phyloP scores from a whole-genome alignment of 164 flowering plant genomes.

The Warburgia ugandensis region DNA sequence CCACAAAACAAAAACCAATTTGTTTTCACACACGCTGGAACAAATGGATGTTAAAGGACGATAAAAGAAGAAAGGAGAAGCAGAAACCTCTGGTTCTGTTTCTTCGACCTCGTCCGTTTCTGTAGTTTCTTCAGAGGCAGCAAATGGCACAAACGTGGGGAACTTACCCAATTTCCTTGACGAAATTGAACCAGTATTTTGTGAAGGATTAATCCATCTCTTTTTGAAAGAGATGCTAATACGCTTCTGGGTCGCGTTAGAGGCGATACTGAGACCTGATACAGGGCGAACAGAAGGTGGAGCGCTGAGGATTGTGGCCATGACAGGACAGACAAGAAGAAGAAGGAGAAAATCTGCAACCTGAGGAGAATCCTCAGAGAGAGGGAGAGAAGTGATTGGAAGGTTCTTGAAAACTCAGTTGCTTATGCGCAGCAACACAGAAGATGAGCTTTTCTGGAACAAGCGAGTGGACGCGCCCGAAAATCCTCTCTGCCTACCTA shows the following conservation, averaged over 20 bases:
- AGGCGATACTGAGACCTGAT: background rate
- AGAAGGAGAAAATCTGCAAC: too few species aligned
- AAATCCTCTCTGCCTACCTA: too few species aligned
- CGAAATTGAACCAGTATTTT: background rate
- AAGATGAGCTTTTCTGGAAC: too few species aligned
- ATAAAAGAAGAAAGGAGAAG: too few species aligned
- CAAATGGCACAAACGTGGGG: conserved; percentile 8
- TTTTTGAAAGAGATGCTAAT: conserved; percentile 6
- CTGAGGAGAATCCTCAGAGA: background rate
- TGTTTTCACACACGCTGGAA: too few species aligned
- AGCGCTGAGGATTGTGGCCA: conserved; percentile 14
- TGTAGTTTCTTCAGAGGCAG: conserved; percentile 15
- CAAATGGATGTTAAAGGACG: too few species aligned
- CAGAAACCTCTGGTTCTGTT: conserved; percentile 15
- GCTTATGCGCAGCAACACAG: too few species aligned
- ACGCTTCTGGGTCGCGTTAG: conserved; percentile 8
- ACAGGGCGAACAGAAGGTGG: conserved; percentile 4
- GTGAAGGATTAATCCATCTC: conserved; percentile 2
- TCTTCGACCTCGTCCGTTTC: conserved; percentile 16
- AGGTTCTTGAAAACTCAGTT: too few species aligned
- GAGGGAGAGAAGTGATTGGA: background rate
- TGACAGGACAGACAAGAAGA: too few species aligned
- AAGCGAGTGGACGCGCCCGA: too few species aligned
- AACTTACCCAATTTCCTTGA: background rate
- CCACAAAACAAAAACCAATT: too few species aligned